Evolutionary conservation across 2,329 filamentous ascomycete genomes (phyloP).

Genomic region (Neospermospora avenae): DNA sequence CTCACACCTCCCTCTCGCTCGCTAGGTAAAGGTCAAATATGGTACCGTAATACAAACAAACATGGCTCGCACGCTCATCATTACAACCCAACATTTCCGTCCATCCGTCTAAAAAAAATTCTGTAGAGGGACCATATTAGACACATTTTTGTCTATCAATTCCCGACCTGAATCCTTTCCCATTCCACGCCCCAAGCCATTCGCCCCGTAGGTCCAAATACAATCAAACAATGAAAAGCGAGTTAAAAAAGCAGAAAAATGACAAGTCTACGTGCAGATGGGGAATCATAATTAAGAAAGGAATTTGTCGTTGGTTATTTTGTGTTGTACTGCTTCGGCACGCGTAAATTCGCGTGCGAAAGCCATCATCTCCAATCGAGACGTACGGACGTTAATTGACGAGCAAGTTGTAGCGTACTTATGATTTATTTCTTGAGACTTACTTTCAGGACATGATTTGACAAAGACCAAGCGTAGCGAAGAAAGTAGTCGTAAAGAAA

Average conservation of each 20-base stretch:
- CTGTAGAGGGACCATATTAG: background rate
- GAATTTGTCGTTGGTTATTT: conserved; percentile 5
- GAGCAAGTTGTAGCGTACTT: background rate
- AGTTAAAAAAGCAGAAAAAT: conserved; percentile 10
- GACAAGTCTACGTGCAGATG: conserved; percentile 19
- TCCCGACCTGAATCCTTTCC: too few relatives aligned
- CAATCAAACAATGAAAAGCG: background rate
- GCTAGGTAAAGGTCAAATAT: background rate
- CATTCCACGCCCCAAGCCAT: background rate
- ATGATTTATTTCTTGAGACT: background rate
- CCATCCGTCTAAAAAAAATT: background rate
- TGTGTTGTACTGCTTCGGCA: background rate
- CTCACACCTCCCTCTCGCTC: background rate
- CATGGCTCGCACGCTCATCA: background rate
- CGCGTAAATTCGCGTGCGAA: conserved; percentile 6
- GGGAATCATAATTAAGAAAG: conserved; percentile 21
- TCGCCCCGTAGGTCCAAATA: background rate
- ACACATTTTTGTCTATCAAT: too few relatives aligned
- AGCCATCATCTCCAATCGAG: background rate
- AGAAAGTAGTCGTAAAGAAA: conserved; percentile 15
- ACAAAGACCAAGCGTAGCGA: conserved; percentile 19
- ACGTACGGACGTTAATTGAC: background rate
- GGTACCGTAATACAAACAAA: background rate
- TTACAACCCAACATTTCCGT: background rate
- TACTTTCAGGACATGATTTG: conserved; percentile 14